Percentiles rank a stretch among this genome's conserved stretches.
Evolutionary conservation across 176 grass and related monocot genomes (phyloP).

Genomic region (Chloris gayana): DNA sequence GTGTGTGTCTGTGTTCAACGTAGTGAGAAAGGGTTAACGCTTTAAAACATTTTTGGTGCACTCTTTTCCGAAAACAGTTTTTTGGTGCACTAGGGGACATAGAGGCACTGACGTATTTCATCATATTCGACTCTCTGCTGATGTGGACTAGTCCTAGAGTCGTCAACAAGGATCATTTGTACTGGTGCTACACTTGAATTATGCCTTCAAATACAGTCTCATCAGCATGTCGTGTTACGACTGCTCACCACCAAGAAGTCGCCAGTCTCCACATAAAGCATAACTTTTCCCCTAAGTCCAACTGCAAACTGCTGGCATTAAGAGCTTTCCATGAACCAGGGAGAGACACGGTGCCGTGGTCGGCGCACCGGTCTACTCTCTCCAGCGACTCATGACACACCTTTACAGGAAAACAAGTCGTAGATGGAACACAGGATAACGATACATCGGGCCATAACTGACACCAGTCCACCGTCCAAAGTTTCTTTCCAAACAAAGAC

Average conservation of each 20-base stretch:
- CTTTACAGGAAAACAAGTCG: neutral
- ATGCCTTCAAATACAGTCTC: neutral
- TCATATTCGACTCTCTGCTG: neutral
- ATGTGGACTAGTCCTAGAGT: neutral
- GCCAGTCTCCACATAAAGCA: neutral
- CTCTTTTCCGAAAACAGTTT: too few species aligned
- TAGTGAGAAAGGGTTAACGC: too few species aligned
- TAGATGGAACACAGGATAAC: neutral
- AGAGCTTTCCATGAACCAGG: neutral
- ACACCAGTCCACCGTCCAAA: neutral
- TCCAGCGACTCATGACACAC: neutral
- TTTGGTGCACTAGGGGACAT: neutral
- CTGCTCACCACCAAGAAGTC: neutral
- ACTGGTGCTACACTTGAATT: neutral
- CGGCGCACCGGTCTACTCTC: neutral
- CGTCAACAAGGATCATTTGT: neutral
- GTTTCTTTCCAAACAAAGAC: slow-evolving; percentile 20
- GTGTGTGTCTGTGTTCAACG: too few species aligned
- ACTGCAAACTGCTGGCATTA: neutral
- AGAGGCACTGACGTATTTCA: neutral
- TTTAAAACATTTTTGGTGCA: too few species aligned
- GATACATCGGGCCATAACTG: neutral
- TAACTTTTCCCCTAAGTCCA: neutral
- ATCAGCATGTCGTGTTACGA: neutral
- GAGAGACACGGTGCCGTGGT: neutral